Percentiles rank a stretch among this genome's conserved stretches.
These are phyloP conservation scores for Bremia lactucae DNA, from an alignment of 352 stramenopile species.

Conservation along the genomic window DNA sequence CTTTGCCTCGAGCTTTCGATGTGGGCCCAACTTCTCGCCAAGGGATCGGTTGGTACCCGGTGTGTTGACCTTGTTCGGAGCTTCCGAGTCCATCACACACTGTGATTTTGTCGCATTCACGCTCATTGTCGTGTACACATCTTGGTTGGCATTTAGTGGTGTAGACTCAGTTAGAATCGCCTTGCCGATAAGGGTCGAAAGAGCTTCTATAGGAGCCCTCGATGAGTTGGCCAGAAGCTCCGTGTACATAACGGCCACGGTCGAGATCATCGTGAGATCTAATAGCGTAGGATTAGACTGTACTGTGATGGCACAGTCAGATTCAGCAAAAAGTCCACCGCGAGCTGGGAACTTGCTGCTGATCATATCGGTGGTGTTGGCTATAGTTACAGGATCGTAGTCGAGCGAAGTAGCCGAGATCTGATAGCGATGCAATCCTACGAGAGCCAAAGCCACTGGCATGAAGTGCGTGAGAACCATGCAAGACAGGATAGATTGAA, in stretches of 20 bases:
- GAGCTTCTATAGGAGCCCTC: conserved; percentile 2
- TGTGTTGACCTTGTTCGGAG: no score
- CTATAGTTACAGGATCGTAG: conserved; percentile 3
- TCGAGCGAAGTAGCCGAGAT: conserved; percentile 11
- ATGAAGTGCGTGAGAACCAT: no score
- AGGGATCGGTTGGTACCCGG: no score
- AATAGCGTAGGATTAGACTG: conserved; percentile 15
- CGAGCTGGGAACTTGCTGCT: conserved; percentile 7
- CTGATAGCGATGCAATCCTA: no score
- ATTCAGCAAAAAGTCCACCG: conserved; percentile 1
- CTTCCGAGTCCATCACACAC: no score
- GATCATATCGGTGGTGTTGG: conserved; percentile 5
- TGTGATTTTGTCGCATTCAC: no score
- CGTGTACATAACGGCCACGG: conserved; percentile 7
- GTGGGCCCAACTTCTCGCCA: conserved; percentile 10
- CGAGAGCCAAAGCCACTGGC: no score
- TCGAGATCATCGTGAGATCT: conserved; percentile 11
- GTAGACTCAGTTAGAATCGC: conserved; percentile 1
- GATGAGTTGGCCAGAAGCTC: conserved; percentile 12
- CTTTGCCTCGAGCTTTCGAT: conserved; percentile 9
- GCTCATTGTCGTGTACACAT: no score
- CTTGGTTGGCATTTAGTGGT: no score
- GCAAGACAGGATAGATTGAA: no score
- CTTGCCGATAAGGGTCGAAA: conserved; percentile 14
- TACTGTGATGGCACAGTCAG: conserved; percentile 7